phyloP scores from a whole-genome alignment of 345 rosid species.

The Eutrema japonicum region DNA sequence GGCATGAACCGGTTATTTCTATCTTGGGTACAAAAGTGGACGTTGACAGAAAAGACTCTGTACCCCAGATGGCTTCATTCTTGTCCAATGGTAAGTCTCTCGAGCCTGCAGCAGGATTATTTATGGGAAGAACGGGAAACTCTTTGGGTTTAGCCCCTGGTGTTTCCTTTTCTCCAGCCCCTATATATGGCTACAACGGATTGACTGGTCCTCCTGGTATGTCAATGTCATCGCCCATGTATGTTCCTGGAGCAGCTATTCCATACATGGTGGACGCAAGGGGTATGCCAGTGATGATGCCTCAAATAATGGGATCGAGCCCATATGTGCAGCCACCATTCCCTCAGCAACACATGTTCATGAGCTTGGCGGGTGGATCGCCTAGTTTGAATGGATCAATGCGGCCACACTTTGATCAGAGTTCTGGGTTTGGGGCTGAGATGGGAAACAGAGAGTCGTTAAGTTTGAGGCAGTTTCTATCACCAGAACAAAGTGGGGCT shows the following conservation, averaged over 20 bases:
- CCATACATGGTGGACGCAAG: slow-evolving; percentile 82
- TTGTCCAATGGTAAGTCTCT: slow-evolving; percentile 65
- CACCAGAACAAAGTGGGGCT: slow-evolving; percentile 58
- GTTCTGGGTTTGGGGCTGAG: slow-evolving; percentile 64
- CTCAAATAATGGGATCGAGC: slow-evolving; percentile 63
- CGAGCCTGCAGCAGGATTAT: slow-evolving; percentile 52
- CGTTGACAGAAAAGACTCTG: slow-evolving; percentile 55
- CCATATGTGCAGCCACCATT: slow-evolving; percentile 53
- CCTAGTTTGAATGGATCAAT: slow-evolving; percentile 57
- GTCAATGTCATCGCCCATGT: slow-evolving; percentile 61
- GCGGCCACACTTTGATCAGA: slow-evolving; percentile 69
- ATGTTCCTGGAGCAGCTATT: slow-evolving; percentile 63
- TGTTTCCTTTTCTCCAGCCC: slow-evolving; percentile 59
- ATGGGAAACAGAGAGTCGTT: slow-evolving; percentile 62
- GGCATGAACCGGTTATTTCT: slow-evolving; percentile 66
- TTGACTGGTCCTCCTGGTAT: slow-evolving; percentile 53
- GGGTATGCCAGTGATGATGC: slow-evolving; percentile 64
- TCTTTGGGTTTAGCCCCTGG: slow-evolving; percentile 62
- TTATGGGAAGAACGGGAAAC: slow-evolving; percentile 58
- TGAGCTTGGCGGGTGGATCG: slow-evolving; percentile 63
- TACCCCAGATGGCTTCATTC: slow-evolving; percentile 52
- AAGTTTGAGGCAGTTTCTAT: slow-evolving; percentile 62
- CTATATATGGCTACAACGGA: slow-evolving; percentile 65
- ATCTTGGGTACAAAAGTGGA: slow-evolving; percentile 79
- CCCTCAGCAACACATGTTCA: slow-evolving; percentile 64